Base-by-base conservation (phyloP, 2,329 filamentous ascomycete genomes). In the Aphanocladium album region DNA sequence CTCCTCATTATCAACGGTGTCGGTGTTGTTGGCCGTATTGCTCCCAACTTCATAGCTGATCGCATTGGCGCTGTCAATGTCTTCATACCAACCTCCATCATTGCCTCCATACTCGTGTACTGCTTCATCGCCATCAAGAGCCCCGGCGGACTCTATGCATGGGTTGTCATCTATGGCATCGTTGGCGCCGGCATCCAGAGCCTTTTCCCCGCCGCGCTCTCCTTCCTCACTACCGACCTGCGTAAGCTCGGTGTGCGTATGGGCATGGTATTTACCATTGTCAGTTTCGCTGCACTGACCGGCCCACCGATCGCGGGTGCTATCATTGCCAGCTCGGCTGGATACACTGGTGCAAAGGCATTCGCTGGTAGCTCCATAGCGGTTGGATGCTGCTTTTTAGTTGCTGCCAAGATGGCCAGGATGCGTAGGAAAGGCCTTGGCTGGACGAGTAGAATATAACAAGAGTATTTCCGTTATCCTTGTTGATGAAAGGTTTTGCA, bases 1-100 rank as follows among this genome's bases (percentile, higher is more conserved):
- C 74, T 90, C 14, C 77, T 89, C 27, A 75, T 89, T 3, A 76
- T 89, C 67, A 91, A 90, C 71, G 85, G 82, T 21, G 77, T 85
- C 12, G 85, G 87, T 1, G 60, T 84, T 16, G 61, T 83, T 2
- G 85, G 85, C 11, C 82, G 87, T 0, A 62, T 88, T 12, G 64
- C 84, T 0, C 85, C 85, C 0, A 85, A 81, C 68, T 75, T 79
- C 64, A 64, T 87, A 1, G 85, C 86, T 2, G 86, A 89, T 73
- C 69, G 70, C 9, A 60, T 75, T 19, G 88, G 88, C 0, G 77
- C 83, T 0, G 70, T 90, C 62, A 90, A 88, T 67, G 73, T 86
- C 41, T 77, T 88, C 62, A 77, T 85, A 30, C 79, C 86, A 0
- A 71, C 71, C 9, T 72, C 72, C 1, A 52, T 76, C n/a, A 50